Percentiles rank a stretch among this genome's conserved stretches.
Evolutionary conservation across 1,139 yeast genomes (phyloP).

Genomic region (Geotrichum phurueaensis): DNA sequence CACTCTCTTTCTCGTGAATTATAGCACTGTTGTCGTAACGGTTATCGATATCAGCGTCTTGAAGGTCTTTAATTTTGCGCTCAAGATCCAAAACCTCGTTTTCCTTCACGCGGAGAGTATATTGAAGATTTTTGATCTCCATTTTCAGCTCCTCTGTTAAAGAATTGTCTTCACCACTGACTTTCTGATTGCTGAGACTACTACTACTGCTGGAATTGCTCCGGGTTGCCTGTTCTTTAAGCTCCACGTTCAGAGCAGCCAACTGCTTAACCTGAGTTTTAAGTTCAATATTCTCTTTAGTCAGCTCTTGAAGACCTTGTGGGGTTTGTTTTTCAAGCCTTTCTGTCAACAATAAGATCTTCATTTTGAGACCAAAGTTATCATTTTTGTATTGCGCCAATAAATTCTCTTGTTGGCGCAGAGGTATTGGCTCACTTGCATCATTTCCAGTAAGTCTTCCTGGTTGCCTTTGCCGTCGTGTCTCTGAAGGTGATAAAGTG

Average conservation of each 20-base stretch:
- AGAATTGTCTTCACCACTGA: constrained; percentile 1
- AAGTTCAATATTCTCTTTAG: constrained; percentile 22
- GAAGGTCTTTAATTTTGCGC: constrained; percentile 20
- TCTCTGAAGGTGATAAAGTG: neutral
- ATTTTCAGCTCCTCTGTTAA: neutral
- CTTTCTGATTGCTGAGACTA: neutral
- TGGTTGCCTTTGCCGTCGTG: neutral
- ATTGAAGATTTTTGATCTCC: constrained; percentile 16
- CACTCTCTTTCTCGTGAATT: constrained; percentile 26
- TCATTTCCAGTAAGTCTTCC: constrained; percentile 14
- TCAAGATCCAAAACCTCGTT: constrained; percentile 24
- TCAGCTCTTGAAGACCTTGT: constrained; percentile 20
- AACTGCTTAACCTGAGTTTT: constrained; percentile 24
- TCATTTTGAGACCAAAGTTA: constrained; percentile 56
- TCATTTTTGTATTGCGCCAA: constrained; percentile 50
- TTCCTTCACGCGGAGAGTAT: constrained; percentile 23
- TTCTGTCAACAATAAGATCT: constrained; percentile 28
- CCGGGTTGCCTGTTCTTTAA: constrained; percentile 14
- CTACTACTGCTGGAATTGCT: constrained; percentile 12
- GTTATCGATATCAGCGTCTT: constrained; percentile 26
- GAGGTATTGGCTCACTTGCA: constrained; percentile 20
- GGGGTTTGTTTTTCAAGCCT: constrained; percentile 19
- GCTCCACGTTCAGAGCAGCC: constrained; percentile 19
- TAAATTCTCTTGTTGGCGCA: constrained; percentile 32
- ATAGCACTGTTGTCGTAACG: constrained; percentile 20